These are phyloP conservation scores for Aspergillus nidulans DNA, from an alignment of 495 filamentous ascomycete genomes.

Conservation along the genomic window DNA sequence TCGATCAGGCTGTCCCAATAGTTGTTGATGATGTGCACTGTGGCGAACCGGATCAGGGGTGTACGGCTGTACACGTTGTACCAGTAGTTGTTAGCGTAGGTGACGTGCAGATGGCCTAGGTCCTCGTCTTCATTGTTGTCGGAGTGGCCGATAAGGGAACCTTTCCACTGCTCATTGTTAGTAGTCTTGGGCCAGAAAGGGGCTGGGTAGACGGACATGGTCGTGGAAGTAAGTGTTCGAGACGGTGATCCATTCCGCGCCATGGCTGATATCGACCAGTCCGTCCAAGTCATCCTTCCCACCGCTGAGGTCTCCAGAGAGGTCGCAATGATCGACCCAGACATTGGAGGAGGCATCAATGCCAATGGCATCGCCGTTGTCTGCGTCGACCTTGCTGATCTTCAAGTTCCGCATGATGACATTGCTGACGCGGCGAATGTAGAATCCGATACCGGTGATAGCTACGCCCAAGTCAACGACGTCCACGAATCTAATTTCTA, in stretches of 20 bases:
- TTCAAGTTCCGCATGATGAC: conserved; percentile 12
- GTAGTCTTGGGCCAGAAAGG: background rate
- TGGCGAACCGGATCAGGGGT: conserved; percentile 5
- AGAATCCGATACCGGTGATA: conserved; percentile 9
- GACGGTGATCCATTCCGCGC: conserved; percentile 5
- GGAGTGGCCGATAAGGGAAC: conserved; percentile 5
- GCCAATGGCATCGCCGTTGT: conserved; percentile 10
- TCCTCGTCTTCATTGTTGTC: conserved; percentile 13
- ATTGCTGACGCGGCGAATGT: conserved; percentile 6
- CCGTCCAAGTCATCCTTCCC: conserved; percentile 12
- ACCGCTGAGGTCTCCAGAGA: conserved; percentile 5
- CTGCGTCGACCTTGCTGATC: conserved; percentile 9
- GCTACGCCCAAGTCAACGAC: no score
- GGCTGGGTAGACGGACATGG: background rate
- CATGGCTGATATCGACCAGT: conserved; percentile 7
- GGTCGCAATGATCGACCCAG: conserved; percentile 12
- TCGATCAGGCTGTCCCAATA: conserved; percentile 8
- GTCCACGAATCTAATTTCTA: no score
- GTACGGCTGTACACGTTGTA: conserved; percentile 8
- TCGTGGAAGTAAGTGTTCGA: conserved; percentile 14
- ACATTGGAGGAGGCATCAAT: conserved; percentile 8
- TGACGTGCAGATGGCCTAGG: conserved; percentile 2
- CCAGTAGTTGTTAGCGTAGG: conserved; percentile 12
- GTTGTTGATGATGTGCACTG: conserved; percentile 11
- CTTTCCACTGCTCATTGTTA: conserved; percentile 6